Percentiles rank a stretch among this genome's conserved stretches.
phyloP scores from a whole-genome alignment of 306 rosid genomes.

The Castanea crenata region DNA sequence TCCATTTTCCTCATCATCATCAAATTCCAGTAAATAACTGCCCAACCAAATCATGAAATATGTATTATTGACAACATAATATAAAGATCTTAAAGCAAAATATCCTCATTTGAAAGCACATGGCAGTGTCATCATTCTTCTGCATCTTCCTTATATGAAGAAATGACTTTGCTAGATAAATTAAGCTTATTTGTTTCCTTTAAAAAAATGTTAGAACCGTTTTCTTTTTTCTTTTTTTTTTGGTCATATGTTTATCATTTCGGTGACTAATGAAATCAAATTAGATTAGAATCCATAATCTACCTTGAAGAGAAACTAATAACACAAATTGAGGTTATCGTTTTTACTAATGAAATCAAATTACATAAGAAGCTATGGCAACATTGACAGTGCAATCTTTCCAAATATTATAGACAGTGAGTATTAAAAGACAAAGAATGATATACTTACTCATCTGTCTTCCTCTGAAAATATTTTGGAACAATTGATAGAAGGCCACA shows the following conservation, averaged over 20 bases:
- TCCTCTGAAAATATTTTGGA: conserved; percentile 62
- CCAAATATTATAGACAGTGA: not conserved
- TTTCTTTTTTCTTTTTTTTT: not conserved
- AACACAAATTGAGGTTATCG: too few relatives aligned
- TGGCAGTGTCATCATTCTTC: not conserved
- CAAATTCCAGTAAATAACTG: conserved; percentile 93
- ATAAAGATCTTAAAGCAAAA: not conserved
- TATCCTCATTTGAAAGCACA: not conserved
- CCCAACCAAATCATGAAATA: not conserved
- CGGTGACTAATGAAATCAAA: not conserved
- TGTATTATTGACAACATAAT: conserved; percentile 1
- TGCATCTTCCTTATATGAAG: not conserved
- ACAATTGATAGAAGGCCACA: conserved; percentile 30
- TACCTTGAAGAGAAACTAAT: too few relatives aligned
- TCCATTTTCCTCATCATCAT: conserved; percentile 97
- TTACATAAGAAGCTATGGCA: too few relatives aligned
- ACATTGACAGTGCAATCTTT: not conserved
- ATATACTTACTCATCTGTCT: conserved; percentile 87
- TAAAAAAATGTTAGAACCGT: not conserved
- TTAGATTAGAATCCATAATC: not conserved
- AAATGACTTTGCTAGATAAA: not conserved
- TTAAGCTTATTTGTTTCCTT: not conserved
- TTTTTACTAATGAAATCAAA: too few relatives aligned
- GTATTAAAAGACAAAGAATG: conserved; percentile 7
- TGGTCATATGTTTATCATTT: not conserved